A percentile compares a stretch with the other conserved stretches of the same genome.
Evolutionary conservation across 257 asterid species (phyloP).

Genomic region (Solanum neorickii): DNA sequence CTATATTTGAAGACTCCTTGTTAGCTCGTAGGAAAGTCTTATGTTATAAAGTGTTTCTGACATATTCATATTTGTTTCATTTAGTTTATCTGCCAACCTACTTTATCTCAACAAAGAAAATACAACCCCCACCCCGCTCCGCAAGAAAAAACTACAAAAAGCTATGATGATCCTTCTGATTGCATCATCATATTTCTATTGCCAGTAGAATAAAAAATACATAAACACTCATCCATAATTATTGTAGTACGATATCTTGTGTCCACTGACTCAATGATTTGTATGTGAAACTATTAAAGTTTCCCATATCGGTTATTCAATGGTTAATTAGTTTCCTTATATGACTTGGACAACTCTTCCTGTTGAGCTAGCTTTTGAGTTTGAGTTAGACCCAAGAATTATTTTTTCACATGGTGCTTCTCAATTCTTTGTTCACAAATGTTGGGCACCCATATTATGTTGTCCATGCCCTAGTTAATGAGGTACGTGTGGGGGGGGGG

Average conservation of each 20-base stretch:
- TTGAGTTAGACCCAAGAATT: not conserved
- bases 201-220: too few relatives aligned
- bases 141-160: not conserved
- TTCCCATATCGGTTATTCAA: not conserved
- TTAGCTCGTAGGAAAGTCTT: conserved; percentile 51
- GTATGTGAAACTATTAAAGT: not conserved
- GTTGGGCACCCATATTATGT: not conserved
- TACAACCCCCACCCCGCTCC: not conserved
- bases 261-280: not conserved
- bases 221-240: not conserved
- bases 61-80: not conserved
- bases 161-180: not conserved
- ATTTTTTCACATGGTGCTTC: not conserved
- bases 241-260: not conserved
- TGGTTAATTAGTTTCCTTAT: not conserved
- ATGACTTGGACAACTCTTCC: not conserved
- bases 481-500: not conserved
- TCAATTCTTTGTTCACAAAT: not conserved
- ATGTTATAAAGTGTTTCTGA: not conserved
- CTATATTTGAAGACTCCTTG: conserved; percentile 88
- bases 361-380: not conserved
- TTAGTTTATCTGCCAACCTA: not conserved
- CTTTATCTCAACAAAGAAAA: not conserved
- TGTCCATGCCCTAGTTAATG: not conserved
- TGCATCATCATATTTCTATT: not conserved